Evolutionary conservation across 768 basidiomycete genomes (phyloP).

Genomic region (Suillus clintonianus): DNA sequence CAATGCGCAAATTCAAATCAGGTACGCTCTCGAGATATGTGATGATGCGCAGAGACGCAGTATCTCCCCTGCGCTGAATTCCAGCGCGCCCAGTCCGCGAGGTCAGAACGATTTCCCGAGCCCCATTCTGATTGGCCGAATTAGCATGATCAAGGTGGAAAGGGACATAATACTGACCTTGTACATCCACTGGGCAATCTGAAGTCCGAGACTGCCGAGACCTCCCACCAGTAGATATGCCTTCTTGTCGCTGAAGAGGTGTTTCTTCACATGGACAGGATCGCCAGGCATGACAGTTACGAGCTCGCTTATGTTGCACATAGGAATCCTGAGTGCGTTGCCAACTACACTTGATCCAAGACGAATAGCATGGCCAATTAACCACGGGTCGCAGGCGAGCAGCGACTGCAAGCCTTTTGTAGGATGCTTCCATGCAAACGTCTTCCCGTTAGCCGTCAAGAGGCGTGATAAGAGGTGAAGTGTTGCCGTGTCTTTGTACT

Average conservation of each 20-base stretch:
- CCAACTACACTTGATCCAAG: not conserved
- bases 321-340: not conserved
- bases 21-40: not conserved
- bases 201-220: slow-evolving; percentile 23
- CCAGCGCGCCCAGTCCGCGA: slow-evolving; percentile 20
- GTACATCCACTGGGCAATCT: slow-evolving; percentile 36
- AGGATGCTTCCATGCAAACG: not conserved
- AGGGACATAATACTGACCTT: not conserved
- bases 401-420: not conserved
- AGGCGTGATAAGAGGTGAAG: not conserved
- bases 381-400: not conserved
- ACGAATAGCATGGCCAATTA: not conserved
- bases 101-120: slow-evolving; percentile 34
- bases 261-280: slow-evolving; percentile 7
- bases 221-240: slow-evolving; percentile 26
- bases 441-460: not conserved
- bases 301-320: not conserved
- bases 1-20: not conserved
- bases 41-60: not conserved
- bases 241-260: slow-evolving; percentile 33
- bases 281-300: not conserved
- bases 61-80: not conserved
- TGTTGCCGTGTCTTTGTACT: not conserved
- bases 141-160: not conserved
- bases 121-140: slow-evolving; percentile 7